Evolutionary conservation across 305 asterid genomes (phyloP).

Genomic region (Petunia hybrid): DNA sequence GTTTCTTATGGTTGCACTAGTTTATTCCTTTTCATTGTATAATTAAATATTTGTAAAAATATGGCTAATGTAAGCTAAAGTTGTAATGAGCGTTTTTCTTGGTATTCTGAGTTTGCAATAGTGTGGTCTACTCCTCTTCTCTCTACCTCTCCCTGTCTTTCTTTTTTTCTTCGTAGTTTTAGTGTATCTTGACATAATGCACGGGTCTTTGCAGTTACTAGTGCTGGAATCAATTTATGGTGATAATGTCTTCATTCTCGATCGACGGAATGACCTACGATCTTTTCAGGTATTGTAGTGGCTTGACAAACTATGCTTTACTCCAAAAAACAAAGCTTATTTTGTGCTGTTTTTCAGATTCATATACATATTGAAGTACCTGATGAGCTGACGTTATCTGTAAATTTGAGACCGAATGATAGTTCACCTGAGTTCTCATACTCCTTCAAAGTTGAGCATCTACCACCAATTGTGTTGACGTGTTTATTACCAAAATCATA

Average conservation of each 20-base stretch:
- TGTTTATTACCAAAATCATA: constrained; percentile 87
- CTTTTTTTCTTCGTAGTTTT: not conserved
- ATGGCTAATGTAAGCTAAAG: not conserved
- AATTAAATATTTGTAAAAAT: not conserved
- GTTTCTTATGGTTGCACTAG: not conserved
- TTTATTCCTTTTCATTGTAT: not conserved
- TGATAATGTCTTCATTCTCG: constrained; percentile 64
- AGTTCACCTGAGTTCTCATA: constrained; percentile 64
- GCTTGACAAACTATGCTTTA: not conserved
- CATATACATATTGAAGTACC: constrained; percentile 74
- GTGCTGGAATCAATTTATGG: constrained; percentile 89
- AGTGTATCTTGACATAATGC: constrained; percentile 1
- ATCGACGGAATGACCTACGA: constrained; percentile 61
- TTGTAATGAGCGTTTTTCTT: not conserved
- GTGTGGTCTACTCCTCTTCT: not conserved
- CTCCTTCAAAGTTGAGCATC: constrained; percentile 78
- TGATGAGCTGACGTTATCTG: constrained; percentile 57
- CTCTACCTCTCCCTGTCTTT: not conserved
- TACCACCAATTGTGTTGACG: constrained; percentile 75
- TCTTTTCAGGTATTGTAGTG: constrained; percentile 66
- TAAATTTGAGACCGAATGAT: constrained; percentile 49
- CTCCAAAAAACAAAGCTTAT: constrained; percentile 26
- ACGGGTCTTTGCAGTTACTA: constrained; percentile 62
- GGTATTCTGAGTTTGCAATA: constrained; percentile 4
- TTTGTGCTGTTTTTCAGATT: constrained; percentile 58